Evolutionary conservation across 2,329 filamentous ascomycete genomes (phyloP), one percentile per base, ranked within the genome.

Genomic region (Xylogone sp.): DNA sequence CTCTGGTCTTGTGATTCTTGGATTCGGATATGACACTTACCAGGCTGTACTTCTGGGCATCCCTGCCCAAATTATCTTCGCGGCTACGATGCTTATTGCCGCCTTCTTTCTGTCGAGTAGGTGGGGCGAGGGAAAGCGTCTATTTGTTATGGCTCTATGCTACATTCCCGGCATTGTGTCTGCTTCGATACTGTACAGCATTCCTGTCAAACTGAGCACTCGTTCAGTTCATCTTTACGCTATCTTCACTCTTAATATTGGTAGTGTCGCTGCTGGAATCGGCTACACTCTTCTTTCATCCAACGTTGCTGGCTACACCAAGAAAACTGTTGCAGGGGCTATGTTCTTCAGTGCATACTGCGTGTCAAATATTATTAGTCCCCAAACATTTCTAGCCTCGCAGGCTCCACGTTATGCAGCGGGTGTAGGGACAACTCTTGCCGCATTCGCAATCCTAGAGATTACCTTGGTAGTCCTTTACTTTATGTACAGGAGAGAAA

Each of bases 251-350:
- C 27, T 31, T 31, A 31, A 31, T 31, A 31, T 31, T 13, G 27
- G 27, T 31, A 31, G 27, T 13, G 27, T 31, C 27, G 27, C 27
- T 31, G 27, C 27, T 31, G 27, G 27, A 31, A 31, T 31, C 10
- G 76, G 73, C 56, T 77, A 72, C 56, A 77, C 75, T 63, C 72
- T 77, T 56, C 67, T 79, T 43, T 73, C 68, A 52, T 73, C 69
- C 7, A 80, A 80, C 52, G 66, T 78, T n/a, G 75, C 72, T 0
- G 76, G 77, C 1, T 77, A 72, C 50, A 79, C 76, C 2, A 79
- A 79, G 63, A 77, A 78, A 59, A 46, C 21, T 24, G 42, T 50
- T 21, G 21, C 42, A 3, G 42, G 48, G 3, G 13, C 48, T 2
- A 10, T 45, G 6, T 50, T 42, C 6, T 50, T 50, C 27, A 34